Evolutionary conservation across 495 filamentous ascomycete genomes (phyloP).

Genomic region (Daldinia decipiens): DNA sequence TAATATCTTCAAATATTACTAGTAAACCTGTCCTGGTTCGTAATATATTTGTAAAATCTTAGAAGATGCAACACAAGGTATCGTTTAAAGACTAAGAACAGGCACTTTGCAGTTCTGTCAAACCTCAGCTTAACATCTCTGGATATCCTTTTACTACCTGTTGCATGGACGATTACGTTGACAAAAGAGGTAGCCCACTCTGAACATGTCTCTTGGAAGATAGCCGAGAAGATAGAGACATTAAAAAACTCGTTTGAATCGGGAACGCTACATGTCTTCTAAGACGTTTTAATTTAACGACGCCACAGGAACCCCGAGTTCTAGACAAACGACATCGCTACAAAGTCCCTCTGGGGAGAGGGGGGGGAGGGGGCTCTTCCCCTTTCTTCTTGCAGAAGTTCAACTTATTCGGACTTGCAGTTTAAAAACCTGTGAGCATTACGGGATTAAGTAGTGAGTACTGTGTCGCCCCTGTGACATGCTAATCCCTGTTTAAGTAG

Average conservation of each 20-base stretch:
- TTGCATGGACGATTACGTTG: background rate
- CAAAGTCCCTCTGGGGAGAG: background rate
- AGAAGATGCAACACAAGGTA: slow-evolving; percentile 5
- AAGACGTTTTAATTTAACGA: slow-evolving; percentile 3
- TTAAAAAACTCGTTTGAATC: background rate
- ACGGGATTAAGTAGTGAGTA: slow-evolving; percentile 22
- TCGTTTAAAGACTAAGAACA: background rate
- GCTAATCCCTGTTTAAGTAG: slow-evolving; percentile 12
- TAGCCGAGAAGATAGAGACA: slow-evolving; percentile 11
- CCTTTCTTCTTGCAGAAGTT: background rate
- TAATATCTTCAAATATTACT: background rate
- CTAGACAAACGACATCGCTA: slow-evolving; percentile 23
- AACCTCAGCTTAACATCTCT: slow-evolving; percentile 1
- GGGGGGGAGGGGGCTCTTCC: too few species aligned
- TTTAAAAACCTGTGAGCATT: slow-evolving; percentile 1
- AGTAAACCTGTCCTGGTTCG: slow-evolving; percentile 8
- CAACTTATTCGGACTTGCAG: background rate
- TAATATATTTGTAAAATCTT: background rate
- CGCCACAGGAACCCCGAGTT: slow-evolving; percentile 7
- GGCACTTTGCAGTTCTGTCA: slow-evolving; percentile 21
- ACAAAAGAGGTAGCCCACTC: background rate
- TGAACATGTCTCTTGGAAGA: background rate
- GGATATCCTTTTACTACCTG: background rate
- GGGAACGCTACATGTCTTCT: background rate
- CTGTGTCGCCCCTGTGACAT: slow-evolving; percentile 34